These are phyloP conservation scores for Penicillium sp. DNA, from an alignment of 2,329 filamentous ascomycete species.

Conservation along the genomic window DNA sequence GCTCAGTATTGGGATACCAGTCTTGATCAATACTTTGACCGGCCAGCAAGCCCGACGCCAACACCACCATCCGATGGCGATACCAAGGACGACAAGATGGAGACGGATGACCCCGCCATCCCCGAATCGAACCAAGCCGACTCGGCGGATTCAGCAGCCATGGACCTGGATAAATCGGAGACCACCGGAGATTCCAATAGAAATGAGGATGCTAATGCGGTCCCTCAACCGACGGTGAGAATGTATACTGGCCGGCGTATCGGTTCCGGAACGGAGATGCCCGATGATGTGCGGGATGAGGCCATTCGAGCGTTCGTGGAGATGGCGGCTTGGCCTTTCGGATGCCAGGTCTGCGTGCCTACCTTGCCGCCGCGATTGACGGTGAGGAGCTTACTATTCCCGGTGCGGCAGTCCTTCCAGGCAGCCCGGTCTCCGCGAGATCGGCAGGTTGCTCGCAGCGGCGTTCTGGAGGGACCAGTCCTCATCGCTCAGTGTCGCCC, in stretches of 20 bases:
- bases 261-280: constrained; percentile 62
- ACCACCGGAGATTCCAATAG: neutral
- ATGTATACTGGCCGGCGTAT: constrained; percentile 63
- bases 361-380: constrained; percentile 53
- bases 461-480: constrained; percentile 63
- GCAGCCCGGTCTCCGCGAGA: constrained; percentile 59
- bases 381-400: constrained; percentile 57
- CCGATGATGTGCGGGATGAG: constrained; percentile 60
- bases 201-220: neutral
- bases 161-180: constrained; percentile 30
- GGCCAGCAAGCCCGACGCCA: constrained; percentile 33
- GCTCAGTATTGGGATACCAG: constrained; percentile 67
- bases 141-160: constrained; percentile 18
- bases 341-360: constrained; percentile 56
- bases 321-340: constrained; percentile 62
- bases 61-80: constrained; percentile 22
- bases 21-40: constrained; percentile 59
- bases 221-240: constrained; percentile 21
- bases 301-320: constrained; percentile 62
- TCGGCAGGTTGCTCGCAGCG: constrained; percentile 55
- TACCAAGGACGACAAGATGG: constrained; percentile 25
- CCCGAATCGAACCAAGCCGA: constrained; percentile 18
- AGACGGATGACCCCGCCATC: constrained; percentile 19
- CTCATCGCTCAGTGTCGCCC: constrained; percentile 59
- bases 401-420: constrained; percentile 60